These are phyloP conservation scores for Nitzschia sp. DNA, from an alignment of 108 stramenopile species.

Conservation along the genomic window DNA sequence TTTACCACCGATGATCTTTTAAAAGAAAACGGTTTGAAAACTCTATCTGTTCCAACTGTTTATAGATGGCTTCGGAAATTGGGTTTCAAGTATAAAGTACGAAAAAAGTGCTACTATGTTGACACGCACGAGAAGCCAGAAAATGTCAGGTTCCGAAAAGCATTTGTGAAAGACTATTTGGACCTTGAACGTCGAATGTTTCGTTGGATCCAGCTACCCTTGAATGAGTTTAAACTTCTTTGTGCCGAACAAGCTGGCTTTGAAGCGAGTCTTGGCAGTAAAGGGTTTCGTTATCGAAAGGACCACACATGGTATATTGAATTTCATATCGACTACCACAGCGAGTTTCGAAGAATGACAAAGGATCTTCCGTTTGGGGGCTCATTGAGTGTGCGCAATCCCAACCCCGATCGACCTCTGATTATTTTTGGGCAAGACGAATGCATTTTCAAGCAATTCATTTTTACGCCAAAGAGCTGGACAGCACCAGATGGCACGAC, in stretches of 20 bases:
- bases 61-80: conserved; percentile 3
- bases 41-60: too few relatives aligned
- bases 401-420: too few relatives aligned
- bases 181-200: background rate
- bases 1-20: too few relatives aligned
- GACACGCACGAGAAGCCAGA: conserved; percentile 21
- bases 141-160: background rate
- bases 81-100: conserved; percentile 13
- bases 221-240: too few relatives aligned
- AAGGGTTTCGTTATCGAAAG: background rate
- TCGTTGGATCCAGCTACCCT: conserved; percentile 25
- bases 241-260: too few relatives aligned
- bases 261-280: too few relatives aligned
- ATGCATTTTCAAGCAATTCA: conserved; percentile 1
- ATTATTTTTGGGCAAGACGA: background rate
- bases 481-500: background rate
- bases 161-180: conserved; percentile 8
- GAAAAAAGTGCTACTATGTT: conserved; percentile 25
- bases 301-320: background rate
- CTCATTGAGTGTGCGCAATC: too few relatives aligned
- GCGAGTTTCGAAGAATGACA: too few relatives aligned
- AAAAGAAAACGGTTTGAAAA: too few relatives aligned
- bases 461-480: background rate
- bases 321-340: background rate
- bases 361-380: too few relatives aligned